Evolutionary conservation across 2,329 filamentous ascomycete genomes (phyloP), one percentile per base, ranked within the genome.

Genomic region (Apiospora malaysiana): DNA sequence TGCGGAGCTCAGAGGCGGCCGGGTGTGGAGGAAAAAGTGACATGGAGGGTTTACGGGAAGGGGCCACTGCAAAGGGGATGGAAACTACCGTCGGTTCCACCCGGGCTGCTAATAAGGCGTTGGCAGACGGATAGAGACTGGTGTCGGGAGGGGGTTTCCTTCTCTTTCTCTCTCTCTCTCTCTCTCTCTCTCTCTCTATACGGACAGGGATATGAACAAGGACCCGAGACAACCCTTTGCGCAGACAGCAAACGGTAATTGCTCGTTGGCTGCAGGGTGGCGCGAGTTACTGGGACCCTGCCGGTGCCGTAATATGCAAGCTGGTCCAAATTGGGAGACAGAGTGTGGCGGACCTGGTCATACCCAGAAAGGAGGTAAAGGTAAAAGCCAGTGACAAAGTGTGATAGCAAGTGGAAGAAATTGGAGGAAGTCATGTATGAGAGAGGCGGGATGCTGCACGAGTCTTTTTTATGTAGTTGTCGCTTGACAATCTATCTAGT

Each of bases 81-180:
- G 73, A 70, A 72, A 71, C 70, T 70, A 73, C 72, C 73, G 73
- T 73, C 73, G 75, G 71, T 70, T 73, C 74, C 71, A 75, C 74
- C 73, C 74, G 73, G 25, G 16, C 25, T 68, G 66, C 66, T 32
- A 47, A 47, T 32, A 14, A 68, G 25, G 43, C 66, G 43, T 47
- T 21, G 21, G 25, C 18, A 16, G 43, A 16, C 18, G 43, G 43
- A 63, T 32, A 40, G 21, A n/a, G 9, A 18, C 9, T 32, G 32
- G 32, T 40, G 32, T 23, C 32, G 21, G 16, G 16, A 16, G 16
- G 42, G 21, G 45, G 45, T n/a, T 16, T 47, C 14, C 5, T 7
- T 46, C 9, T 46, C 45, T 46, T n/a, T 16, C 14, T 8, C 43
- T 8, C 43, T 46, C 3, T 27, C 2, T 10, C 25, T 21, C 51